Conservation (phyloP, 345 rosid species). For the Rhizophora mangle region DNA sequence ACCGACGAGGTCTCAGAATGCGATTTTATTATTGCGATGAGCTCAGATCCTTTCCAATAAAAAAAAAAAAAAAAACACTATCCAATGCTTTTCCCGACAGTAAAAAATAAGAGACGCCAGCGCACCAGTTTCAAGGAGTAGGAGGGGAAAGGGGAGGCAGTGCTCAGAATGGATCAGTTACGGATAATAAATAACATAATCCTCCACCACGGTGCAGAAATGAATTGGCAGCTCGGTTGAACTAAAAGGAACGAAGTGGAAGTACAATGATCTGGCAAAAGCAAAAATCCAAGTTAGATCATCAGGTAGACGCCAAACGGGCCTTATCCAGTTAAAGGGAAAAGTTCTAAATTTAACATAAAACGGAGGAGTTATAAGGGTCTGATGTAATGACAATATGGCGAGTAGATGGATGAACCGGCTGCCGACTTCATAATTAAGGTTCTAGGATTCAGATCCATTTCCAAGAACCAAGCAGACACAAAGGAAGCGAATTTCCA, state of each 20-base stretch:
- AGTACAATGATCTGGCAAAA: not conserved
- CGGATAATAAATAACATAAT: not conserved
- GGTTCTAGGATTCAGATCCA: too few relatives aligned
- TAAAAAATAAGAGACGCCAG: not conserved
- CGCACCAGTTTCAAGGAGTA: conserved; percentile 2
- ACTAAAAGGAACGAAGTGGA: not conserved
- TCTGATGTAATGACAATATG: not conserved
- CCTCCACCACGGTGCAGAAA: not conserved
- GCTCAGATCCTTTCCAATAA: not conserved
- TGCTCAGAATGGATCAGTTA: not conserved
- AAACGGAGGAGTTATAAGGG: not conserved
- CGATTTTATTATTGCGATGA: not conserved
- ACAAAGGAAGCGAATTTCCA: too few relatives aligned
- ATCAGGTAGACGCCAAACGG: not conserved
- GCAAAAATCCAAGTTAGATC: not conserved
- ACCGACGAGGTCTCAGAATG: too few relatives aligned
- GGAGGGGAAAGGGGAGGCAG: not conserved
- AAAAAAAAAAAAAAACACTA: not conserved
- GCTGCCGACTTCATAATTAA: too few relatives aligned
- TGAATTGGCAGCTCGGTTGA: not conserved
- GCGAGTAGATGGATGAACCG: not conserved
- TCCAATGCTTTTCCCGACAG: not conserved
- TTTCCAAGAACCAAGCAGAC: too few relatives aligned
- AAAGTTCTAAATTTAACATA: not conserved
- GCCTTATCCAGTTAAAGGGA: not conserved